phyloP scores from a whole-genome alignment of 768 basidiomycete genomes.

The Kwoniella shandongensis region DNA sequence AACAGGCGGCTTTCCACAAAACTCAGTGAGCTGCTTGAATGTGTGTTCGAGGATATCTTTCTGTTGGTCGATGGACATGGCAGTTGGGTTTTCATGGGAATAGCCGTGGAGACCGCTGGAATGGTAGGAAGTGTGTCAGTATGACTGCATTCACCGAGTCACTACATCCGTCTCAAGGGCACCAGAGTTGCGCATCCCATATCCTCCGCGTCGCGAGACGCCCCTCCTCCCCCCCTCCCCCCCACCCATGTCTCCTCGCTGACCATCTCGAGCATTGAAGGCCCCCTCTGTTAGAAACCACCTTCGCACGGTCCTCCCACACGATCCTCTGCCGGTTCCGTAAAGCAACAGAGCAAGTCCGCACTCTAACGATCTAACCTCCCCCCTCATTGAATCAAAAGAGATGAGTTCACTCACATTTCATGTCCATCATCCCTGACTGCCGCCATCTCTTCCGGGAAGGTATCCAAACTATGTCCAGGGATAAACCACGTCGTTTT shows the following conservation, averaged over 20 bases:
- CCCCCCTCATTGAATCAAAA: too few relatives aligned
- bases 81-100: conserved; percentile 69
- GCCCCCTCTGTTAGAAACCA: too few relatives aligned
- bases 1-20: conserved; percentile 57
- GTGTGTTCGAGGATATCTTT: conserved; percentile 70
- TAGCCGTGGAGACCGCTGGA: conserved; percentile 65
- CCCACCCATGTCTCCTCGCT: neutral
- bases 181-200: neutral
- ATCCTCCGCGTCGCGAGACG: neutral
- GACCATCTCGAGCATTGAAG: too few relatives aligned
- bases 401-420: conserved; percentile 56
- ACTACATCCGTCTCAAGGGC: neutral
- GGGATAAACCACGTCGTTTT: conserved; percentile 76
- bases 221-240: neutral
- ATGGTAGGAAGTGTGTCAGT: neutral
- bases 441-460: conserved; percentile 67
- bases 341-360: too few relatives aligned
- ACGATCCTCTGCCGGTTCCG: too few relatives aligned
- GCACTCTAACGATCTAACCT: too few relatives aligned
- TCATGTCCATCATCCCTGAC: conserved; percentile 74
- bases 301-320: too few relatives aligned
- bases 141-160: neutral
- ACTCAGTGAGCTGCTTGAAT: conserved; percentile 64
- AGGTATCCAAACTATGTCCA: conserved; percentile 75
- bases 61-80: conserved; percentile 67